Base-by-base conservation (phyloP, 441 rosid genomes). In the Pelargonium myrrhifolium region DNA sequence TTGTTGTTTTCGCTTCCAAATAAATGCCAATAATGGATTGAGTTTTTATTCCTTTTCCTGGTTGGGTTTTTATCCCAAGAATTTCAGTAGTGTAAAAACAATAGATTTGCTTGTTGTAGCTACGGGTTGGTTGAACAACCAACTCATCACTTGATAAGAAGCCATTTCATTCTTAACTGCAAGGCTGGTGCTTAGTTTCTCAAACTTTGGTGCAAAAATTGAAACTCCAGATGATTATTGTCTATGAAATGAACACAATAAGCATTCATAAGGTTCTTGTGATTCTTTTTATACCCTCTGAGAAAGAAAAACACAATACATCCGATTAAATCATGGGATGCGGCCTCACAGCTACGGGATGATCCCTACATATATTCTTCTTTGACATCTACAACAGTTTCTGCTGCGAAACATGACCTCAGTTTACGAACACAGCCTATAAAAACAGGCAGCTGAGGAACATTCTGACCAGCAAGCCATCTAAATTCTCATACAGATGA, bases 261-360 rank as follows among this genome's bases (percentile, higher is more conserved):
- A n/a, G 3, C 22, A 15, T 17, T 59, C 78, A 74, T 65, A 22
- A 35, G 69, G 65, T 69, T 64, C 31, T 6, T 26, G 35, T 79
- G 83, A 69, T 59, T 64, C 72, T 53, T 71, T 73, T 68, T 77
- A 15, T 66, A 71, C 18, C 8, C 18, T 62, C n/a, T 15, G 67
- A 68, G 24, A 17, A 1, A 15, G 28, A 20, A 9, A 22, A 40
- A 42, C 69, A 64, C 35, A 68, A 17, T 60, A 12, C 12, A 47
- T 66, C 64, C 39, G 37, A 43, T 49, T n/a, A n/a, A n/a, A n/a
- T n/a, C n/a, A n/a, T n/a, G n/a, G n/a, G 22, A 31, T 12, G 51
- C 6, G 24, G 47, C 65, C 42, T 63, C 71, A 76, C 77, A 61
- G 75, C 28, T 75, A 63, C 26, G 53, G 75, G 67, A 70, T 79